Conservation (phyloP, 768 basidiomycete species). For the Mycena leptocephala region DNA sequence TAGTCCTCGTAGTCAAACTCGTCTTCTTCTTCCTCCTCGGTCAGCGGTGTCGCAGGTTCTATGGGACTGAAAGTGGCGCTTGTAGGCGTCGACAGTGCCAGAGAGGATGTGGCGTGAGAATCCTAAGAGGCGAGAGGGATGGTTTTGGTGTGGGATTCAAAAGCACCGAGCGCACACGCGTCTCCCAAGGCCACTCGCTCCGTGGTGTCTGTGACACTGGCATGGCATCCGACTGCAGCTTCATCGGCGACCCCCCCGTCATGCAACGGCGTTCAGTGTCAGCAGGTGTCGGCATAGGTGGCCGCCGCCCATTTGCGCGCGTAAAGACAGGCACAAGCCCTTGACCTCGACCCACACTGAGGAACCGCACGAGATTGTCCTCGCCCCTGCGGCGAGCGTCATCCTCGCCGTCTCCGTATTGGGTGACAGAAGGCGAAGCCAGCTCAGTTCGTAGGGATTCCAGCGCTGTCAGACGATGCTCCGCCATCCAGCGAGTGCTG, state of each 20-base stretch:
- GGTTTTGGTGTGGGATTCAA: constrained; percentile 20
- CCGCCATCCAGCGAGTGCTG: constrained; percentile 31
- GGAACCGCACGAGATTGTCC: constrained; percentile 31
- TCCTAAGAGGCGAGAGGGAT: background rate
- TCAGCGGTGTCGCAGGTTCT: constrained; percentile 33
- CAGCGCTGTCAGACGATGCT: constrained; percentile 26
- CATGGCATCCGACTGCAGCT: constrained; percentile 17
- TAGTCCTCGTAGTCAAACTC: constrained; percentile 30
- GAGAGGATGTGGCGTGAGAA: constrained; percentile 13
- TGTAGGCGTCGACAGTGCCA: constrained; percentile 26
- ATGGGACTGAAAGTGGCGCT: constrained; percentile 22
- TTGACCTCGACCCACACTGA: background rate
- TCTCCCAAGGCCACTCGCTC: constrained; percentile 36
- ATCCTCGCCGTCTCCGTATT: background rate
- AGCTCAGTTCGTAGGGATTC: constrained; percentile 22
- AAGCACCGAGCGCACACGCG: constrained; percentile 33
- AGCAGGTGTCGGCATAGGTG: background rate
- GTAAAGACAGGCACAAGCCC: constrained; percentile 34
- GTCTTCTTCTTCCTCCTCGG: constrained; percentile 30
- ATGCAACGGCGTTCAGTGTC: constrained; percentile 12
- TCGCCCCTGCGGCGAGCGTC: constrained; percentile 13
- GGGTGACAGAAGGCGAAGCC: background rate
- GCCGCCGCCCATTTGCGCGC: constrained; percentile 6
- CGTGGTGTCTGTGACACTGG: constrained; percentile 1
- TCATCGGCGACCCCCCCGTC: constrained; percentile 29